Evolutionary conservation across 2,329 filamentous ascomycete species (phyloP).

Genomic region (Plenodomus tracheiphilus): DNA sequence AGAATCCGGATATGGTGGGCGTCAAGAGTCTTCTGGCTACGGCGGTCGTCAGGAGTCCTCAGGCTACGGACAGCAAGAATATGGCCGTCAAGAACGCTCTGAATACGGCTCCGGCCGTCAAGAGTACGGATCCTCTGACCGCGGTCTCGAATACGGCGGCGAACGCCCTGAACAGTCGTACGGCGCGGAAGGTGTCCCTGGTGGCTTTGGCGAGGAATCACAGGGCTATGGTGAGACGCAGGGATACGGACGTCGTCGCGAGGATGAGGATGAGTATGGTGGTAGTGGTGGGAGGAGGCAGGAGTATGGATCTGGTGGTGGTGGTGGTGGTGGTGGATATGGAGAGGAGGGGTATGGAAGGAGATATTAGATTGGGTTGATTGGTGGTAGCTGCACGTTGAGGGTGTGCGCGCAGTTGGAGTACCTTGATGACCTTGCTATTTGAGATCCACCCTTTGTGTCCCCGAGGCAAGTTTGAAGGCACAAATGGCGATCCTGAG

Average conservation of each 20-base stretch:
- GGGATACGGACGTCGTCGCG: constrained; percentile 10
- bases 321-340: constrained; percentile 20
- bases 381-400: no score
- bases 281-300: constrained; percentile 22
- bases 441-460: no score
- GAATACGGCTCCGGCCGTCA: constrained; percentile 2
- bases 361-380: constrained; percentile 17
- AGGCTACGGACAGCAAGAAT: constrained; percentile 7
- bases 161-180: constrained; percentile 13
- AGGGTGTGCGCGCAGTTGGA: no score
- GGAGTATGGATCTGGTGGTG: constrained; percentile 20
- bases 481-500: no score
- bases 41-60: constrained; percentile 5
- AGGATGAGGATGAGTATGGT: constrained; percentile 20
- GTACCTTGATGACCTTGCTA: neutral
- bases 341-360: constrained; percentile 25
- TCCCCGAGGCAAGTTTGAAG: no score
- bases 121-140: neutral
- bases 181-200: constrained; percentile 13
- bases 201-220: constrained; percentile 10
- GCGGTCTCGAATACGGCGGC: constrained; percentile 11
- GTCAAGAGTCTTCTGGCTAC: constrained; percentile 5
- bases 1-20: neutral
- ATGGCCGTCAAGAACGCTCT: constrained; percentile 5
- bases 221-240: constrained; percentile 13